Evolutionary conservation across 768 basidiomycete species (phyloP).

Genomic region (Cyathus striatus): DNA sequence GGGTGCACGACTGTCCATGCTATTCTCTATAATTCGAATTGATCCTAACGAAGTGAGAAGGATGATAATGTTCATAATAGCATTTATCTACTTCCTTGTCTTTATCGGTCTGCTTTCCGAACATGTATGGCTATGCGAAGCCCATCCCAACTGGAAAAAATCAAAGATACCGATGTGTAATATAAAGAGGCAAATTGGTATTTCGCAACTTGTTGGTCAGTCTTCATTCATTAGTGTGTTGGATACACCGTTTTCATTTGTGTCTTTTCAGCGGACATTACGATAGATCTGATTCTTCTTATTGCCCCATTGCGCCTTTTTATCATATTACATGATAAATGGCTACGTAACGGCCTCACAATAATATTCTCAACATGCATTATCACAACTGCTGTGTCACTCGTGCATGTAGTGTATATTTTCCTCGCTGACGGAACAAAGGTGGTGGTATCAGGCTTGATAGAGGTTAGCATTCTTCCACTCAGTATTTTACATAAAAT

Average conservation of each 20-base stretch:
- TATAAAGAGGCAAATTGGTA: neutral
- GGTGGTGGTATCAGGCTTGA: constrained; percentile 22
- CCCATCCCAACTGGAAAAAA: neutral
- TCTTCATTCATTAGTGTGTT: too few species aligned
- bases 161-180: neutral
- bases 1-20: constrained; percentile 1
- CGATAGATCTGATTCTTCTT: constrained; percentile 3
- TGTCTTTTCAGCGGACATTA: neutral
- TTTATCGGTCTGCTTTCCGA: neutral
- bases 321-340: constrained; percentile 2
- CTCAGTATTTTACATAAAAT: neutral
- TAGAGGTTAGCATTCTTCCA: constrained; percentile 10
- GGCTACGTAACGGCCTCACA: constrained; percentile 3
- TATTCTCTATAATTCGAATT: constrained; percentile 1
- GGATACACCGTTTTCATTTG: too few species aligned
- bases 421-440: constrained; percentile 17
- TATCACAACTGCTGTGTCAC: constrained; percentile 12
- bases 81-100: neutral
- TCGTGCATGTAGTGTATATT: constrained; percentile 21
- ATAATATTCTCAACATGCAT: constrained; percentile 10
- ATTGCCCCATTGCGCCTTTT: constrained; percentile 5
- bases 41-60: neutral
- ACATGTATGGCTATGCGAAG: constrained; percentile 1
- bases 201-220: neutral
- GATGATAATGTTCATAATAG: neutral